Evolutionary conservation across 192 early-diverging fungal genomes (phyloP), one percentile per base, ranked within the genome.

Genomic region (Entophlyctis helioformis): DNA sequence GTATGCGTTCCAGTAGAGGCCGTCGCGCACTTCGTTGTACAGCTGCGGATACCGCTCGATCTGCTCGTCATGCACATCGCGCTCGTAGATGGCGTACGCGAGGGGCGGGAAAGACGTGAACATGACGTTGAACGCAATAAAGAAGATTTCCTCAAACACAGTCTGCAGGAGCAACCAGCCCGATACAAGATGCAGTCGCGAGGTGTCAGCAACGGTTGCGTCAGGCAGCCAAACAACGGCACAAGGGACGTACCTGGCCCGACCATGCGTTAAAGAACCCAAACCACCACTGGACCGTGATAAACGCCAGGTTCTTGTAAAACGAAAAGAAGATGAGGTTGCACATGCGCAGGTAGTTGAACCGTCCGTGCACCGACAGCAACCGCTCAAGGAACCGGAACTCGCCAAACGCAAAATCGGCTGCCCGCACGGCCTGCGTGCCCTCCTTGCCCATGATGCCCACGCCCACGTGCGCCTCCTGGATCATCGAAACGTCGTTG

Each of bases 401-500:
- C 53, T 79, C 70, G 13, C 53, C 60, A 57, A 79, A 67, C 10
- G 71, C 64, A 44, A 57, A 76, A 44, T 79, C 76, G 3, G 67
- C 44, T 6, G 66, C 66, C 36, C 69, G 54, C 0, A 76, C 72
- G 15, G 76, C 76, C 52, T 79, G 76, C 3, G 60, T 64, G 10
- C 76, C 76, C 50, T 79, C 76, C 29, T 63, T 54, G 11, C 76
- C 76, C 45, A 64, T 62, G 40, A 79, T 71, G 9, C 76, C 76
- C 7, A 79, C 68, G 29, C 73, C 69, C 9, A 76, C 57, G 41
- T 69, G 48, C 1, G 69, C 73, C 4, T 54, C 60, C 51, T 74
- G 74, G 36, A 79, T 79, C 76, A 79, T 79, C 7, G 63, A 51
- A 7, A 76, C 72, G 38, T 79, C 76, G 60, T 79, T 79, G 15